Conservation (phyloP, 306 rosid genomes). For the Dalbergia cochinchinensis region DNA sequence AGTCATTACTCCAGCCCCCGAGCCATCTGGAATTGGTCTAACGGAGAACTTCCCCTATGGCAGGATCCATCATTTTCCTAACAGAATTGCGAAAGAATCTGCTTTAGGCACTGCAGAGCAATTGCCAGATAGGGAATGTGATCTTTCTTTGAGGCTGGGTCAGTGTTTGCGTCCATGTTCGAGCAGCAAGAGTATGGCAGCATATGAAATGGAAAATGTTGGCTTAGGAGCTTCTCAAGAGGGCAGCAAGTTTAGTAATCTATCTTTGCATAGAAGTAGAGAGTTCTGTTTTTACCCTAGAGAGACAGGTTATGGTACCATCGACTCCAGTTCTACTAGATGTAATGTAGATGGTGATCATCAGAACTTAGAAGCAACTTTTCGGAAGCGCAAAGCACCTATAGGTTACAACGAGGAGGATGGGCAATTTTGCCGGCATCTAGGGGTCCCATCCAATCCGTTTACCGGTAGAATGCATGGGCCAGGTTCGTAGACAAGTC, state of each 20-base stretch:
- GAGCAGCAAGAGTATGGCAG: slow-evolving; percentile 59
- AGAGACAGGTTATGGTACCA: slow-evolving; percentile 58
- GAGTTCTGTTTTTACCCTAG: slow-evolving; percentile 75
- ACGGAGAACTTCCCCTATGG: slow-evolving; percentile 51
- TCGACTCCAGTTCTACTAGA: slow-evolving; percentile 57
- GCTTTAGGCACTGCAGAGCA: slow-evolving; percentile 54
- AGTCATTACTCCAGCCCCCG: slow-evolving; percentile 55
- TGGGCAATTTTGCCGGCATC: slow-evolving; percentile 80
- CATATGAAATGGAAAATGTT: slow-evolving; percentile 62
- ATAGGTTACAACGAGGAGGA: slow-evolving; percentile 67
- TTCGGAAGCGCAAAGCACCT: slow-evolving; percentile 77
- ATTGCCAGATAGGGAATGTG: slow-evolving; percentile 66
- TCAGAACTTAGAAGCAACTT: slow-evolving; percentile 60
- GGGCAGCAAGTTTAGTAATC: slow-evolving; percentile 57
- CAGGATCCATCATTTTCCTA: slow-evolving; percentile 53
- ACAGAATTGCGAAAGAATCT: slow-evolving; percentile 49
- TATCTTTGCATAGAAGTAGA: slow-evolving; percentile 51
- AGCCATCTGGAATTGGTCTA: slow-evolving; percentile 58
- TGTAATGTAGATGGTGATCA: slow-evolving; percentile 65
- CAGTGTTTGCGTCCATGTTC: slow-evolving; percentile 55
- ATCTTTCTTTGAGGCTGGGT: slow-evolving; percentile 88
- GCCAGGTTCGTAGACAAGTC: slow-evolving; percentile 81
- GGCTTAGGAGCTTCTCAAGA: slow-evolving; percentile 65
- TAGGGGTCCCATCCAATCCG: slow-evolving; percentile 77
- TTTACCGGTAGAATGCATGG: slow-evolving; percentile 59